These are phyloP conservation scores for Chaetoceros tenuissimus DNA, from an alignment of 108 stramenopile genomes.

Conservation along the genomic window DNA sequence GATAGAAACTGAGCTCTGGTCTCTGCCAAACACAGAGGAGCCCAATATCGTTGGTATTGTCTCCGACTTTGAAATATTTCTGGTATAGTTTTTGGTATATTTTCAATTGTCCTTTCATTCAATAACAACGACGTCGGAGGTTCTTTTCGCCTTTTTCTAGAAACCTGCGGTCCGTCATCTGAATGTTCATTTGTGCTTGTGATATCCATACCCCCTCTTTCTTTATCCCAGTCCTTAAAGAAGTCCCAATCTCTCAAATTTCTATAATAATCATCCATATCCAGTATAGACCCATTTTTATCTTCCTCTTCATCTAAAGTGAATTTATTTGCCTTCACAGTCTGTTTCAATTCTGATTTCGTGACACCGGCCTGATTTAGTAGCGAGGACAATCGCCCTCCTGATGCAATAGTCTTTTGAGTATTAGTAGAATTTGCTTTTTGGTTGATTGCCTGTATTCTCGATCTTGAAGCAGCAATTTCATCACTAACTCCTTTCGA, in stretches of 20 bases:
- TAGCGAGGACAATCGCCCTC: background rate
- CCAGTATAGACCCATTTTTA: background rate
- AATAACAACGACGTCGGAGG: background rate
- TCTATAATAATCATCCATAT: slow-evolving; percentile 72
- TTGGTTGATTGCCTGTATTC: no score
- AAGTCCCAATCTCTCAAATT: slow-evolving; percentile 78
- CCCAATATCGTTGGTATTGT: slow-evolving; percentile 73
- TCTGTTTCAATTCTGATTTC: background rate
- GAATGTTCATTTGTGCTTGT: background rate
- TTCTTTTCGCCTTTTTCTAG: background rate
- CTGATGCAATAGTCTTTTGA: background rate
- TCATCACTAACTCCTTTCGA: no score
- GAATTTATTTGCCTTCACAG: background rate
- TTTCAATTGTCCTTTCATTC: background rate
- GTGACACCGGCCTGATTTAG: background rate
- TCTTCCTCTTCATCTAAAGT: background rate
- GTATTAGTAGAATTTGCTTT: no score
- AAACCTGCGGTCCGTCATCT: background rate
- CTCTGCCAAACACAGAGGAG: slow-evolving; percentile 68
- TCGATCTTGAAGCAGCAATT: no score
- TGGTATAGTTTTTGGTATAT: slow-evolving; percentile 33
- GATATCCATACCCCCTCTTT: background rate
- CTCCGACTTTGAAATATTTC: slow-evolving; percentile 58
- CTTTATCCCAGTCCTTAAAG: slow-evolving; percentile 39
- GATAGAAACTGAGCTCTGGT: slow-evolving; percentile 61